Conservation (phyloP, 2,329 filamentous ascomycete genomes). For the Fusarium secorum region DNA sequence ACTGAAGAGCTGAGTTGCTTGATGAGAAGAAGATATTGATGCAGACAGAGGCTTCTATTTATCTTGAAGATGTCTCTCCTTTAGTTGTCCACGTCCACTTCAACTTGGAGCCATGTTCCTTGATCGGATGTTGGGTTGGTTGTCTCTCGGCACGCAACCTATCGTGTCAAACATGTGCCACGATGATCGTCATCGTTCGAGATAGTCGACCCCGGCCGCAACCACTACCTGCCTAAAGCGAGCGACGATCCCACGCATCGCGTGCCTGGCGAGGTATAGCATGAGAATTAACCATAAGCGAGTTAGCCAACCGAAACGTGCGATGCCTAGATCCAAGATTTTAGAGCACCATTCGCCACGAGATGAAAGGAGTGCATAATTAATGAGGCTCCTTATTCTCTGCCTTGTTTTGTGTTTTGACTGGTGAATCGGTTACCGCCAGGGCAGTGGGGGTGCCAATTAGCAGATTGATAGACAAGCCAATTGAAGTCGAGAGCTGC, state of each 20-base stretch:
- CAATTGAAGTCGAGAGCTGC: constrained; percentile 11
- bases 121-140: not conserved
- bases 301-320: constrained; percentile 20
- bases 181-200: constrained; percentile 19
- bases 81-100: not conserved
- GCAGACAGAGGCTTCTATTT: constrained; percentile 23
- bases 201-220: constrained; percentile 19
- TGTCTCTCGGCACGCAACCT: constrained; percentile 19
- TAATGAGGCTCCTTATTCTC: constrained; percentile 6
- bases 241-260: constrained; percentile 18
- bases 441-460: constrained; percentile 21
- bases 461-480: constrained; percentile 19
- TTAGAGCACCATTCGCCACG: not conserved
- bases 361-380: constrained; percentile 30
- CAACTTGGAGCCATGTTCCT: not conserved
- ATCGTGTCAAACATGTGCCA: constrained; percentile 25
- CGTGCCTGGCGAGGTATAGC: constrained; percentile 24
- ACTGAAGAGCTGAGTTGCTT: constrained; percentile 29
- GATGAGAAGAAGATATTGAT: not conserved
- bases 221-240: constrained; percentile 34
- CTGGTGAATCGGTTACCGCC: constrained; percentile 29
- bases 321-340: not conserved
- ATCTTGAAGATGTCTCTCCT: constrained; percentile 16
- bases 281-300: constrained; percentile 15
- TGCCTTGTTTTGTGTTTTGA: constrained; percentile 6